Evolutionary conservation across 305 asterid species (phyloP).

Genomic region (Fraxinus xanthoxyloides): DNA sequence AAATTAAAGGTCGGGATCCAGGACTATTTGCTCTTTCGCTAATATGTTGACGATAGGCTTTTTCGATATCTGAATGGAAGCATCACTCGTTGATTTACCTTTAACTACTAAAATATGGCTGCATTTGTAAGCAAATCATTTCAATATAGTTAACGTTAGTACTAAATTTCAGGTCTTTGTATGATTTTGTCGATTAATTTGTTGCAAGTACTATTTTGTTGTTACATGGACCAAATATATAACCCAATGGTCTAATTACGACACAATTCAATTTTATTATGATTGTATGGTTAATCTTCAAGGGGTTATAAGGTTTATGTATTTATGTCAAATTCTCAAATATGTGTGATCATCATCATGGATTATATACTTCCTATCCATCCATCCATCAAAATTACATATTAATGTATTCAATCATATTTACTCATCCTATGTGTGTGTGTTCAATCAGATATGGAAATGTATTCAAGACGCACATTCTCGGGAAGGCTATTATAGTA

Average conservation of each 20-base stretch:
- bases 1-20: not conserved
- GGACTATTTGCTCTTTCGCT: not conserved
- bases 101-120: not conserved
- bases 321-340: not conserved
- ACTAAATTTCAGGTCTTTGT: not conserved
- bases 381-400: not conserved
- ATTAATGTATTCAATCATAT: not conserved
- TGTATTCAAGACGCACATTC: constrained; percentile 77
- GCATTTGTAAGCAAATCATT: not conserved
- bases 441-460: constrained; percentile 62
- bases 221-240: not conserved
- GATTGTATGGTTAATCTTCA: not conserved
- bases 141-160: not conserved
- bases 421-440: not conserved
- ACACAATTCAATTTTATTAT: not conserved
- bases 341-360: not conserved
- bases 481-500: constrained; percentile 79
- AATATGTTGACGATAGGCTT: not conserved
- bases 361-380: not conserved
- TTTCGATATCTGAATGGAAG: not conserved
- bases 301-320: not conserved
- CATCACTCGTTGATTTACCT: not conserved
- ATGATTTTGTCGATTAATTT: not conserved
- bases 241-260: not conserved
- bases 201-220: not conserved